Base-by-base conservation (phyloP, 495 filamentous ascomycete species). In the Achaetomiella virescens region DNA sequence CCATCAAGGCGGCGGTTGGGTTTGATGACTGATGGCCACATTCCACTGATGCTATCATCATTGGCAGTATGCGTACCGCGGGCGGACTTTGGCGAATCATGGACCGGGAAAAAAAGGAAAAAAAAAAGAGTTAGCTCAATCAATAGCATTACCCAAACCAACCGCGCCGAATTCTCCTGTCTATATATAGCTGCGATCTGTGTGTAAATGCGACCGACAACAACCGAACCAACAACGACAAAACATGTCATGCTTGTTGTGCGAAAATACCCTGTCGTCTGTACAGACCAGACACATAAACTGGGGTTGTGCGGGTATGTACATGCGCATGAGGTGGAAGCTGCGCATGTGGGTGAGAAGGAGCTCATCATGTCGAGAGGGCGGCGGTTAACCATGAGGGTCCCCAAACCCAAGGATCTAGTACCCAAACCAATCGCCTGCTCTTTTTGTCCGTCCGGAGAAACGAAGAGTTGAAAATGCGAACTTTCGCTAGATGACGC, bases 1-100 rank as follows among this genome's bases (percentile, higher is more conserved):
- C 84, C 25, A 85, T 90, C 64, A 87, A 87, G 76, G 83, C 83
- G 49, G 84, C 83, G 3, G 87, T 87, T 64, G 77, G 78, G 37
- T 87, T 87, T 55, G 83, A 87, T 58, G 47, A 57, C 37, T 48
- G n/a, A 48, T 27, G 11, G n/a, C n/a, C n/a, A n/a, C n/a, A n/a
- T n/a, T n/a, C n/a, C n/a, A n/a, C n/a, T n/a, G n/a, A n/a, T n/a
- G n/a, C n/a, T n/a, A n/a, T n/a, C n/a, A n/a, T n/a, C n/a, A n/a
- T n/a, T n/a, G n/a, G n/a, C n/a, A n/a, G n/a, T n/a, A n/a, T n/a
- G n/a, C n/a, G n/a, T n/a, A n/a, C n/a, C n/a, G n/a, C n/a, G n/a
- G n/a, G n/a, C n/a, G n/a, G n/a, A n/a, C n/a, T n/a, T n/a, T n/a
- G n/a, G n/a, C n/a, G n/a, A n/a, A n/a, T n/a, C n/a, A n/a, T n/a